phyloP scores from a whole-genome alignment of 441 rosid genomes.

The Flueggea neowawraea region DNA sequence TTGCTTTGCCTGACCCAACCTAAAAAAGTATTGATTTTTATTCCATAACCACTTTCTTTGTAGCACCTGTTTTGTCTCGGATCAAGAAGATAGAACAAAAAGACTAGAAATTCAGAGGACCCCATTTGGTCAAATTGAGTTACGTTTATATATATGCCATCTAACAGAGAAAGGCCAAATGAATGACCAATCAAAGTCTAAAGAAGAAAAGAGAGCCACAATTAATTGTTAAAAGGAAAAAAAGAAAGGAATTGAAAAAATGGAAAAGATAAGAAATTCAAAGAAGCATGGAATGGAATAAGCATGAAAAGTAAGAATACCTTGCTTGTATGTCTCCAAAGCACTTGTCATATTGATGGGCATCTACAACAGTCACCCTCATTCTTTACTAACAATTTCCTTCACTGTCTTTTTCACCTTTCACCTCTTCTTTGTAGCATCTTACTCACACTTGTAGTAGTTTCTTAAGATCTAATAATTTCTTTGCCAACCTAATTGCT shows the following conservation, averaged over 20 bases:
- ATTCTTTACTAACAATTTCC: too few species aligned
- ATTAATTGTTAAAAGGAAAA: constrained; percentile 7
- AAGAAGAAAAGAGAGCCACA: constrained; percentile 25
- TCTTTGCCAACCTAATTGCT: too few species aligned
- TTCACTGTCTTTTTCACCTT: too few species aligned
- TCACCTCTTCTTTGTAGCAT: too few species aligned
- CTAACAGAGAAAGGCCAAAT: constrained; percentile 2
- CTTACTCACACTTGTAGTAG: too few species aligned
- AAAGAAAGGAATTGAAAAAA: neutral
- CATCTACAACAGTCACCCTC: neutral
- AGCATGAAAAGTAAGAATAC: constrained; percentile 12
- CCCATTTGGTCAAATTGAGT: too few species aligned
- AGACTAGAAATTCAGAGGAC: neutral
- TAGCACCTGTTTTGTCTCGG: constrained; percentile 20
- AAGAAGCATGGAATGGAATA: neutral
- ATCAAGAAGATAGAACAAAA: constrained; percentile 15
- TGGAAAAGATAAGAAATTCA: neutral
- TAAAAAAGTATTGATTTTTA: too few species aligned
- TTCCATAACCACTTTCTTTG: constrained; percentile 8
- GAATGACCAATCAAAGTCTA: constrained; percentile 12
- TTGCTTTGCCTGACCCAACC: too few species aligned
- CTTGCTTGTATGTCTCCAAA: constrained; percentile 32
- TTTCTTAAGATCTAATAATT: too few species aligned
- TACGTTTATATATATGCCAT: too few species aligned
- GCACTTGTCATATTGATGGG: constrained; percentile 24